Percentiles rank a stretch among this genome's conserved stretches.
Conservation (phyloP, 2,329 filamentous ascomycete species). For the Cercospora beticola region DNA sequence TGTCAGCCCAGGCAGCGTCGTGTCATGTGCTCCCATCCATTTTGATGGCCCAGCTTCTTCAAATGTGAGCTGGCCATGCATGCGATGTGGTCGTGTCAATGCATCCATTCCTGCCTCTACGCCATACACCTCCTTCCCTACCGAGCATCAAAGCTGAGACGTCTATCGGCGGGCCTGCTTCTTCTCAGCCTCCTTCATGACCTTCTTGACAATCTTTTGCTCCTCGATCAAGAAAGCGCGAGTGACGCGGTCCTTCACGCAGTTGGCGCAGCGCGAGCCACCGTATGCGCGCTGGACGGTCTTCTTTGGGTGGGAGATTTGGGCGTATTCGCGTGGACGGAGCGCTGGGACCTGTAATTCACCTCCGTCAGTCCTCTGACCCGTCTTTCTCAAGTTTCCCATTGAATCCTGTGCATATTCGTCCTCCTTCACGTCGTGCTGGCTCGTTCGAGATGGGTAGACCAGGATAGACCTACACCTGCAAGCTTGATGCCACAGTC, state of each 20-base stretch:
- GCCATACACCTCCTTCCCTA: conserved; percentile 16
- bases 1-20: conserved; percentile 7
- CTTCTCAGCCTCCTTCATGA: conserved; percentile 95
- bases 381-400: neutral
- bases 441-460: neutral
- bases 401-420: neutral
- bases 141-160: conserved; percentile 9
- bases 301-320: conserved; percentile 98
- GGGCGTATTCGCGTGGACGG: conserved; percentile 95
- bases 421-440: neutral
- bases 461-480: conserved; percentile 71
- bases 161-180: conserved; percentile 47
- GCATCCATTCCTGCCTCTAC: conserved; percentile 20
- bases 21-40: conserved; percentile 11
- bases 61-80: conserved; percentile 9
- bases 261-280: conserved; percentile 97
- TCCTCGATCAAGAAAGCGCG: conserved; percentile 99
- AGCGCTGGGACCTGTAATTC: conserved; percentile 79
- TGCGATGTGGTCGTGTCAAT: conserved; percentile 15
- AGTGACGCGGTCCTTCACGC: conserved; percentile 96
- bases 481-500: conserved; percentile 97
- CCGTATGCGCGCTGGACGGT: conserved; percentile 98
- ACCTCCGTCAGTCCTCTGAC: conserved; percentile 20
- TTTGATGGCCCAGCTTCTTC: conserved; percentile 5
- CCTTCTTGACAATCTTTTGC: conserved; percentile 99